phyloP scores from a whole-genome alignment of 2,329 filamentous ascomycete genomes.

The Podosphaera aphanis region DNA sequence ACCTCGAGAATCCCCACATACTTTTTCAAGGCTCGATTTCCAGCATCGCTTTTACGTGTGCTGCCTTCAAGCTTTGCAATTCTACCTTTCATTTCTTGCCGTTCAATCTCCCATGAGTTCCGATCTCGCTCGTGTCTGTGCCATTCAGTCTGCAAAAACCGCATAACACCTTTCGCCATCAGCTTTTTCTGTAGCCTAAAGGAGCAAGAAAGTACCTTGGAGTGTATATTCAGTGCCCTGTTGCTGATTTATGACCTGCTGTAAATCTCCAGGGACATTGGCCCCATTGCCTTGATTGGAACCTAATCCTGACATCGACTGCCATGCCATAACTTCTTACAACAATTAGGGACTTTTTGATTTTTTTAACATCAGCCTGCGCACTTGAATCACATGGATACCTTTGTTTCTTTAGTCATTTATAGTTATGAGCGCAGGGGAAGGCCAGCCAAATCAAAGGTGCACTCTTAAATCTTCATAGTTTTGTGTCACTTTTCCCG shows the following conservation, averaged over 20 bases:
- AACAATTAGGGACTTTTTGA: constrained; percentile 1
- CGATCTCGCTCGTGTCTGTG: constrained; percentile 92
- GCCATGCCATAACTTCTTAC: constrained; percentile 37
- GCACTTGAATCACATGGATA: constrained; percentile 4
- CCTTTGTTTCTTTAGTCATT: constrained; percentile 1
- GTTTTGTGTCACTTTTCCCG: background rate
- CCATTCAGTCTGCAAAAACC: constrained; percentile 97
- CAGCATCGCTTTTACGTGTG: constrained; percentile 60
- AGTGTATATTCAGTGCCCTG: constrained; percentile 49
- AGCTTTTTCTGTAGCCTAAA: background rate
- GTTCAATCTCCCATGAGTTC: constrained; percentile 97
- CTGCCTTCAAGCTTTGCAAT: constrained; percentile 90
- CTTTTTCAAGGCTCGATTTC: constrained; percentile 72
- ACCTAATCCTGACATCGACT: constrained; percentile 35
- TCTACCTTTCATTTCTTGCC: constrained; percentile 94
- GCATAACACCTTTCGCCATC: constrained; percentile 65
- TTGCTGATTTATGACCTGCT: constrained; percentile 20
- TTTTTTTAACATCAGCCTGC: constrained; percentile 1
- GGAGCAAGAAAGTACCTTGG: constrained; percentile 27
- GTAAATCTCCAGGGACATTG: constrained; percentile 10
- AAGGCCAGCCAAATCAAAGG: constrained; percentile 4
- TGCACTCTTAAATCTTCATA: constrained; percentile 8
- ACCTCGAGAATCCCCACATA: constrained; percentile 77
- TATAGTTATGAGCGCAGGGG: constrained; percentile 7
- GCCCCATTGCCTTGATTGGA: constrained; percentile 14